Percentiles rank a stretch among this genome's conserved stretches.
Evolutionary conservation across 2,329 filamentous ascomycete species (phyloP).

Genomic region (Penicillium griseofulvum): DNA sequence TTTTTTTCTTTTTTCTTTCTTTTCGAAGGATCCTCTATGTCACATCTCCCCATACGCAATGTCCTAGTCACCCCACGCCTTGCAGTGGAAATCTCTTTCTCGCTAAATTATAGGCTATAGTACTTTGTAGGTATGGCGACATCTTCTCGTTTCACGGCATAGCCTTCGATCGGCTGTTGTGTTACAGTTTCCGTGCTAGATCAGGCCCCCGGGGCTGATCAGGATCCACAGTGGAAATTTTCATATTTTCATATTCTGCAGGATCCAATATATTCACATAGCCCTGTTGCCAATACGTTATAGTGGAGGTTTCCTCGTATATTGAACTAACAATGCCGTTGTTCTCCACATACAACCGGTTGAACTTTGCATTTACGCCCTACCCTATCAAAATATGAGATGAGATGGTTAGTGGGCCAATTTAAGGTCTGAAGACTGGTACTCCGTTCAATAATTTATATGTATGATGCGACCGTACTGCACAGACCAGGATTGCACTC

Average conservation of each 20-base stretch:
- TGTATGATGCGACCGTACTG: not conserved
- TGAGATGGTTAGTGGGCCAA: not conserved
- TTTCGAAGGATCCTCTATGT: not conserved
- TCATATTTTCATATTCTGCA: not conserved
- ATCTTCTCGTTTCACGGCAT: not conserved
- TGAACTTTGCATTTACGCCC: not conserved
- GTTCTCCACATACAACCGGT: not conserved
- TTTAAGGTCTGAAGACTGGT: not conserved
- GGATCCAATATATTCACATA: not conserved
- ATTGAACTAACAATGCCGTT: not conserved
- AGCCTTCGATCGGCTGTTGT: not conserved
- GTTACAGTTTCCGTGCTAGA: not conserved
- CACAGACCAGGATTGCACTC: constrained; percentile 1
- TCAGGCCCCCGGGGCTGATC: not conserved
- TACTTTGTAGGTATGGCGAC: not conserved
- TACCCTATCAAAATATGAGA: not conserved
- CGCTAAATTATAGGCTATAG: not conserved
- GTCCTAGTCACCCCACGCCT: not conserved
- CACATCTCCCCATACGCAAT: not conserved
- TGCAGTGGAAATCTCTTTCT: not conserved
- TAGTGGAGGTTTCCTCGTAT: not conserved
- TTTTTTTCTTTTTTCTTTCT: not conserved
- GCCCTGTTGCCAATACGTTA: not conserved
- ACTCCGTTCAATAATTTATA: not conserved
- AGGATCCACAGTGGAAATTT: not conserved